Conservation (phyloP, 495 filamentous ascomycete genomes). For the Penicillium pulvis region DNA sequence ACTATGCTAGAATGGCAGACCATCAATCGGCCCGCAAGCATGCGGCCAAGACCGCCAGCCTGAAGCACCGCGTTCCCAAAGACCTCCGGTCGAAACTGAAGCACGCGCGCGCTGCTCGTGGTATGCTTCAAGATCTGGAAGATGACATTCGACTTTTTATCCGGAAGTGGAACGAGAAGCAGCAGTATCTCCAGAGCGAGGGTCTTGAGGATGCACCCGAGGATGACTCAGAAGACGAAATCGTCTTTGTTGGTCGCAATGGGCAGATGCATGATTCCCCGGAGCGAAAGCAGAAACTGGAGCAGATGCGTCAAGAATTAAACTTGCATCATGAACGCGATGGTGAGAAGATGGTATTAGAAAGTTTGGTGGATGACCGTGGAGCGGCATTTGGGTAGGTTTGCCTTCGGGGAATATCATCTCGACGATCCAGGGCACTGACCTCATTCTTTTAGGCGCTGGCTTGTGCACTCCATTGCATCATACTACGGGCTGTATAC, state of each 20-base stretch:
- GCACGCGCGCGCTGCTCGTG: slow-evolving; percentile 66
- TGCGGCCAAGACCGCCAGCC: slow-evolving; percentile 32
- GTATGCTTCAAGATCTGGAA: slow-evolving; percentile 66
- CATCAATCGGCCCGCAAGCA: slow-evolving; percentile 41
- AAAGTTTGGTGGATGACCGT: slow-evolving; percentile 70
- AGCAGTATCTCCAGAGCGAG: slow-evolving; percentile 41
- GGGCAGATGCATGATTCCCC: slow-evolving; percentile 69
- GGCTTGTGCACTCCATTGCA: slow-evolving; percentile 91
- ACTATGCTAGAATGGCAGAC: slow-evolving; percentile 50
- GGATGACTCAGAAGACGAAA: slow-evolving; percentile 77
- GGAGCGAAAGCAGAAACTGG: slow-evolving; percentile 34
- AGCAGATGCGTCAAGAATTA: slow-evolving; percentile 42
- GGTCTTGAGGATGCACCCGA: slow-evolving; percentile 51
- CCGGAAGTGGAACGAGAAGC: slow-evolving; percentile 56
- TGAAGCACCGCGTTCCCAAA: slow-evolving; percentile 50
- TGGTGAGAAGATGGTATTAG: slow-evolving; percentile 77
- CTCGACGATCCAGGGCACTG: slow-evolving; percentile 7
- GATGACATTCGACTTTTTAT: slow-evolving; percentile 65
- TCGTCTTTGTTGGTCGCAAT: slow-evolving; percentile 86
- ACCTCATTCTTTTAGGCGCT: slow-evolving; percentile 59
- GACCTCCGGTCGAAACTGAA: slow-evolving; percentile 65
- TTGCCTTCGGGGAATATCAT: background rate
- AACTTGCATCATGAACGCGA: slow-evolving; percentile 48
- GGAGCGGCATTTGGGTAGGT: slow-evolving; percentile 81
- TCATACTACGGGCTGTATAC: slow-evolving; percentile 89